Evolutionary conservation across 2,329 filamentous ascomycete genomes (phyloP).

Genomic region (Trichoderma sp.): DNA sequence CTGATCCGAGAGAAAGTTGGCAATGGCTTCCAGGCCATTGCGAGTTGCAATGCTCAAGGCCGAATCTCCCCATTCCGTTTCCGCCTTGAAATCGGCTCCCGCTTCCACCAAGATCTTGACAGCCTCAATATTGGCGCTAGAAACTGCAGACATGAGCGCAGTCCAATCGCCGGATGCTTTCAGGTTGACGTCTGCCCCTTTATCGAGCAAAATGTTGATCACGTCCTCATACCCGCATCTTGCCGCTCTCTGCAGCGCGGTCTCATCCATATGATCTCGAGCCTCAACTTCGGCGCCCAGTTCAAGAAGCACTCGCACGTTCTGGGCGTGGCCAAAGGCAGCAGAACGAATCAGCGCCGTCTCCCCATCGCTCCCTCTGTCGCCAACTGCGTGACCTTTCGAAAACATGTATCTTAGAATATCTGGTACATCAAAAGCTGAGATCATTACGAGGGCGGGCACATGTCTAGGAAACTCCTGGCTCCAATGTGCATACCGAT

Average conservation of each 20-base stretch:
- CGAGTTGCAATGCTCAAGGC: conserved; percentile 28
- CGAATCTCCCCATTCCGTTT: conserved; percentile 26
- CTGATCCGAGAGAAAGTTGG: conserved; percentile 13
- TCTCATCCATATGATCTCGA: conserved; percentile 26
- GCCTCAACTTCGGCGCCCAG: conserved; percentile 10
- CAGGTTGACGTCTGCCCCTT: conserved; percentile 23
- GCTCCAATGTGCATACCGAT: conserved; percentile 5
- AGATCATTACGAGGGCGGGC: not conserved
- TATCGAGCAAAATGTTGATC: not conserved
- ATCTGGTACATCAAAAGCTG: not conserved
- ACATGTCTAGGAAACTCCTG: conserved; percentile 12
- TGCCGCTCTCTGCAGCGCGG: conserved; percentile 25
- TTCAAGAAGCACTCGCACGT: conserved; percentile 7
- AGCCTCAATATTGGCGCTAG: conserved; percentile 17
- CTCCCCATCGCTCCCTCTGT: conserved; percentile 4
- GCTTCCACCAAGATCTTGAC: conserved; percentile 1
- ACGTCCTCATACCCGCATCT: conserved; percentile 1
- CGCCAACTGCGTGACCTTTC: not conserved
- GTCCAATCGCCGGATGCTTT: conserved; percentile 24
- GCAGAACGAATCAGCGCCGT: conserved; percentile 8
- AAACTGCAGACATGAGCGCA: conserved; percentile 28
- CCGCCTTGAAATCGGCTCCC: conserved; percentile 6
- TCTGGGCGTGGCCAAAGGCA: not conserved
- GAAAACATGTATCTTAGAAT: not conserved
- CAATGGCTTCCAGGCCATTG: conserved; percentile 26